A percentile compares a stretch with the other conserved stretches of the same genome.
Evolutionary conservation across 768 basidiomycete species (phyloP).

Genomic region (Galerina marginata): DNA sequence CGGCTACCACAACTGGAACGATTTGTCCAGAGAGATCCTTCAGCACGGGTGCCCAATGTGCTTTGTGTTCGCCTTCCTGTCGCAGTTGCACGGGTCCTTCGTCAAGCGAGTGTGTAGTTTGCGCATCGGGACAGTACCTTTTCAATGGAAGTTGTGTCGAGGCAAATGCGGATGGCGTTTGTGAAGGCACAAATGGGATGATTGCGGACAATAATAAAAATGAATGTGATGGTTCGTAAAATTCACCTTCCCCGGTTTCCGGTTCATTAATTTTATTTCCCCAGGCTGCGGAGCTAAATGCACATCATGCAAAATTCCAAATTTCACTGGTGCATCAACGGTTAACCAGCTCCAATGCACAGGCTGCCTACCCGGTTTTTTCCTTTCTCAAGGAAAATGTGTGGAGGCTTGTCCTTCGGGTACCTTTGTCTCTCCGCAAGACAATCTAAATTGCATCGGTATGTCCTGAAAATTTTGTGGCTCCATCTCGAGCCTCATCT

Average conservation of each 20-base stretch:
- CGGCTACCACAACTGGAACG: constrained; percentile 55
- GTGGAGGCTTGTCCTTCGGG: constrained; percentile 74
- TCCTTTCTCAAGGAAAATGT: constrained; percentile 74
- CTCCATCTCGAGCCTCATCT: constrained; percentile 9
- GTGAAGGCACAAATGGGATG: constrained; percentile 64
- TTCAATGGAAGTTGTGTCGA: constrained; percentile 76
- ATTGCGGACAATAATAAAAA: constrained; percentile 83
- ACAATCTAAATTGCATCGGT: constrained; percentile 80
- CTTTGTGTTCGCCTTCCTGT: constrained; percentile 67
- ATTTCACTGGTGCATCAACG: constrained; percentile 72
- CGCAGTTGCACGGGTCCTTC: constrained; percentile 71
- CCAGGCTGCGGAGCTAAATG: constrained; percentile 85
- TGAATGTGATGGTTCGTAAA: constrained; percentile 79
- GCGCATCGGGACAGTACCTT: constrained; percentile 62
- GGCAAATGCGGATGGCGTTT: constrained; percentile 71
- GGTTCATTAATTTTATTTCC: constrained; percentile 11
- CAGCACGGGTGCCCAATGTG: constrained; percentile 55
- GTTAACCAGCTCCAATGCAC: constrained; percentile 73
- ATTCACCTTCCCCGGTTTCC: neutral
- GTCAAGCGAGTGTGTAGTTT: constrained; percentile 74
- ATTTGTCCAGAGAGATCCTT: constrained; percentile 74
- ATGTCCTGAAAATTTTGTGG: constrained; percentile 31
- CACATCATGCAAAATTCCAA: constrained; percentile 75
- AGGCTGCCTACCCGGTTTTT: constrained; percentile 77
- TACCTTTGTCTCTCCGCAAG: constrained; percentile 71